Percentiles rank a stretch among this genome's conserved stretches.
Evolutionary conservation across 108 stramenopile species (phyloP).

Genomic region (Schizochytrium sp.): DNA sequence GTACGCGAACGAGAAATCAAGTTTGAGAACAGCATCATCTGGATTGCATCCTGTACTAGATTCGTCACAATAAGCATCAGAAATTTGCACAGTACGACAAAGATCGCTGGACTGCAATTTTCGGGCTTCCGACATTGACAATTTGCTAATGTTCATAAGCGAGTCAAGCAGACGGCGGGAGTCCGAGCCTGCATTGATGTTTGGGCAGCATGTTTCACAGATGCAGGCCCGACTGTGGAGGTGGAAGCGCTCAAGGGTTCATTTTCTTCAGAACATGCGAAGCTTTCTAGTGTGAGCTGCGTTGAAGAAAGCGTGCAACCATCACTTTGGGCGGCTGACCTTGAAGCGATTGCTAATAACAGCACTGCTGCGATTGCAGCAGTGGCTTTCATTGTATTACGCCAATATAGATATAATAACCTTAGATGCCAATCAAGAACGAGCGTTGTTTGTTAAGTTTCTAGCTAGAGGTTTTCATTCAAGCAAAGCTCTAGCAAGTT

Average conservation of each 20-base stretch:
- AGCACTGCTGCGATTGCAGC: neutral
- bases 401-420: too few species aligned
- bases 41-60: neutral
- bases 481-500: too few species aligned
- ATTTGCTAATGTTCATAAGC: neutral
- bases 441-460: too few species aligned
- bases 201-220: neutral
- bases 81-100: neutral
- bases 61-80: conserved; percentile 10
- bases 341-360: neutral
- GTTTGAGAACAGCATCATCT: neutral
- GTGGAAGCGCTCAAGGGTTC: neutral
- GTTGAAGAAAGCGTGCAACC: neutral
- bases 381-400: too few species aligned
- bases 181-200: neutral
- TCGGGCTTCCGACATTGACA: neutral
- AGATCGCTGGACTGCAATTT: neutral
- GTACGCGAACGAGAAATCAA: neutral
- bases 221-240: neutral
- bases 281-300: neutral
- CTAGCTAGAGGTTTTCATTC: too few species aligned
- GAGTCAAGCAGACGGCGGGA: conserved; percentile 1
- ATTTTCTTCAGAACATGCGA: neutral
- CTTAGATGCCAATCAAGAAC: too few species aligned
- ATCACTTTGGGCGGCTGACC: neutral